These are phyloP conservation scores for Rhodocollybia butyracea DNA, from an alignment of 768 basidiomycete species.

Conservation along the genomic window DNA sequence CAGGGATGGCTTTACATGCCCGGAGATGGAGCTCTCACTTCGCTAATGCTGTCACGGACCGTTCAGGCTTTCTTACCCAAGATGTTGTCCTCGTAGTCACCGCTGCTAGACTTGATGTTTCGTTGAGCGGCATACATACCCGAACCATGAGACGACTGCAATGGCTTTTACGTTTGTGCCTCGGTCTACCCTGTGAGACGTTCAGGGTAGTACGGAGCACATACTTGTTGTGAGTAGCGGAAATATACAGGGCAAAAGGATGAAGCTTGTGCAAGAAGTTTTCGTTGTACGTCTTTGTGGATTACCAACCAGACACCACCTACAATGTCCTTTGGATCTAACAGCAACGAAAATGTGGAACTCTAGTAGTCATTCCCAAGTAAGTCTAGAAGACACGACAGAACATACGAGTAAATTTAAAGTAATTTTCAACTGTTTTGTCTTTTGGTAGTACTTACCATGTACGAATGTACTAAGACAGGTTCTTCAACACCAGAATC, in stretches of 20 bases:
- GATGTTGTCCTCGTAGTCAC: conserved; percentile 52
- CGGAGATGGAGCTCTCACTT: neutral
- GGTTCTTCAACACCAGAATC: too few relatives aligned
- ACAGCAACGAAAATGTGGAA: conserved; percentile 29
- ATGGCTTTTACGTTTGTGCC: conserved; percentile 55
- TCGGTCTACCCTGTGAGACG: conserved; percentile 38
- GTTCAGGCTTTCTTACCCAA: conserved; percentile 31
- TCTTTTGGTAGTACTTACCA: too few relatives aligned
- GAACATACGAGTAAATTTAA: too few relatives aligned
- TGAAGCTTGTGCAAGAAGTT: conserved; percentile 45
- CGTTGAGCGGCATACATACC: conserved; percentile 36
- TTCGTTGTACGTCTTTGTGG: conserved; percentile 44
- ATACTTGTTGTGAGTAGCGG: conserved; percentile 59
- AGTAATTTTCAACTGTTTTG: too few relatives aligned
- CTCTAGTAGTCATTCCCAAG: conserved; percentile 24
- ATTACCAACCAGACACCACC: conserved; percentile 38
- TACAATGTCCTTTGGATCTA: conserved; percentile 58
- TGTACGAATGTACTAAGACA: too few relatives aligned
- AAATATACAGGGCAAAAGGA: conserved; percentile 42
- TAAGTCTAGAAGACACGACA: too few relatives aligned
- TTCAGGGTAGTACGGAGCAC: conserved; percentile 46
- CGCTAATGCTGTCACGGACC: neutral
- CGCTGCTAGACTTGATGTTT: conserved; percentile 51
- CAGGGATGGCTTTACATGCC: neutral
- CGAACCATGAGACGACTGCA: conserved; percentile 33